These are phyloP conservation scores for Collybia sordida DNA, from an alignment of 768 basidiomycete species.

Conservation along the genomic window DNA sequence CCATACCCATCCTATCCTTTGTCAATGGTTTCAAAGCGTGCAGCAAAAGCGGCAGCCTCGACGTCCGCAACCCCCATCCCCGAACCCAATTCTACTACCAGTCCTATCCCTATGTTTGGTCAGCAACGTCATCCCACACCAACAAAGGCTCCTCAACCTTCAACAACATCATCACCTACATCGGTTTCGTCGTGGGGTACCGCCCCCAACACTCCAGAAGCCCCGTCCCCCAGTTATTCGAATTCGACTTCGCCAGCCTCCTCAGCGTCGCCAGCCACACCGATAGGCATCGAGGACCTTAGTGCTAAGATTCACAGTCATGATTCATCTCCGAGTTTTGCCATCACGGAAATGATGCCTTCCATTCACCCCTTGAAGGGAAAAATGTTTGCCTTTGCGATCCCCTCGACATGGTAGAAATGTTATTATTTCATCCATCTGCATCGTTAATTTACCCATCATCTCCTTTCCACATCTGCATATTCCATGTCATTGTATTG, in stretches of 20 bases:
- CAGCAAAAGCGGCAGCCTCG: constrained; percentile 42
- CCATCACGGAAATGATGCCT: constrained; percentile 29
- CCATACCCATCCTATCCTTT: constrained; percentile 67
- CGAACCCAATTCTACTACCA: constrained; percentile 41
- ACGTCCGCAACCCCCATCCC: constrained; percentile 40
- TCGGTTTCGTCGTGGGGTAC: constrained; percentile 24
- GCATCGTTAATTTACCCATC: constrained; percentile 19
- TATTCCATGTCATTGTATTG: constrained; percentile 12
- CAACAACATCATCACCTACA: constrained; percentile 29
- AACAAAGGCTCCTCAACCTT: constrained; percentile 24
- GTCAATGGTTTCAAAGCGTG: constrained; percentile 61
- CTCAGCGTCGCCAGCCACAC: constrained; percentile 62
- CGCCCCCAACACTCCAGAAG: constrained; percentile 44
- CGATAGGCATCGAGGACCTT: constrained; percentile 48
- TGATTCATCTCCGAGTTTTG: constrained; percentile 38
- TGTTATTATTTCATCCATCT: constrained; percentile 15
- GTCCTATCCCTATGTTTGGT: constrained; percentile 48
- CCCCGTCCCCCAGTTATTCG: constrained; percentile 54
- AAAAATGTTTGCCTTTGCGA: constrained; percentile 66
- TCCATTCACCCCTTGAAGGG: constrained; percentile 47
- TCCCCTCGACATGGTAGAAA: constrained; percentile 59
- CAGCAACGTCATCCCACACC: constrained; percentile 33
- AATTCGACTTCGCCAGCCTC: constrained; percentile 58
- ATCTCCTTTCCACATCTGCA: constrained; percentile 14
- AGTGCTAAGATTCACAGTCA: constrained; percentile 48